These are phyloP conservation scores for Solanum hybrid DNA, from an alignment of 305 asterid genomes.

Conservation along the genomic window DNA sequence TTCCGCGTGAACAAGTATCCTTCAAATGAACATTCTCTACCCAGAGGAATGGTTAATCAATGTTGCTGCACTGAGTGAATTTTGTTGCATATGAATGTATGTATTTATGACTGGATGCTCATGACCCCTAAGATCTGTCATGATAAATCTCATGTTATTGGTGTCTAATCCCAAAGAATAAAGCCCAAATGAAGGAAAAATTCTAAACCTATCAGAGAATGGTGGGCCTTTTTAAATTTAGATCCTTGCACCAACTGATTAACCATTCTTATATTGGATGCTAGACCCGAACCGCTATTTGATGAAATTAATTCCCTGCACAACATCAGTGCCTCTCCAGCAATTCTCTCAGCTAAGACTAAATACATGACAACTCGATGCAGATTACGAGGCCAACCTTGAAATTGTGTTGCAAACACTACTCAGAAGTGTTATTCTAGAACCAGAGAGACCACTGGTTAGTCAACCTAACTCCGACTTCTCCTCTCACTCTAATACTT, in stretches of 20 bases:
- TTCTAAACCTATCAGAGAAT: background rate
- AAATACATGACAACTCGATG: background rate
- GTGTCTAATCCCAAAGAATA: background rate
- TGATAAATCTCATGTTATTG: background rate
- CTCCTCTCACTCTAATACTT: background rate
- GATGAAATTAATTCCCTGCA: background rate
- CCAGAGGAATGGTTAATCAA: background rate
- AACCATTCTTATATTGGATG: background rate
- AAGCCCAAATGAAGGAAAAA: background rate
- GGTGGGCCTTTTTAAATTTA: background rate
- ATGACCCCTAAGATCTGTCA: background rate
- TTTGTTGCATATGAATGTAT: background rate
- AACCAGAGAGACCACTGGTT: background rate
- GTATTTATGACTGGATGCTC: background rate
- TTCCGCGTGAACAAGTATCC: constrained; percentile 99
- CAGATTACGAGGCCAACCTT: background rate
- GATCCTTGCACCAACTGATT: background rate
- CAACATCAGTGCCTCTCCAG: background rate
- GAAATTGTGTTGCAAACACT: background rate
- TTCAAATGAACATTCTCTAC: constrained; percentile 6
- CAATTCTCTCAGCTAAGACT: background rate
- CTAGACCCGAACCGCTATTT: background rate
- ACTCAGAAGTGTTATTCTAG: background rate
- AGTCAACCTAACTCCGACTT: background rate
- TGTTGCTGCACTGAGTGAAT: background rate